These are phyloP conservation scores for Kodamaea plutei DNA, from an alignment of 1,139 yeast genomes.

Conservation along the genomic window DNA sequence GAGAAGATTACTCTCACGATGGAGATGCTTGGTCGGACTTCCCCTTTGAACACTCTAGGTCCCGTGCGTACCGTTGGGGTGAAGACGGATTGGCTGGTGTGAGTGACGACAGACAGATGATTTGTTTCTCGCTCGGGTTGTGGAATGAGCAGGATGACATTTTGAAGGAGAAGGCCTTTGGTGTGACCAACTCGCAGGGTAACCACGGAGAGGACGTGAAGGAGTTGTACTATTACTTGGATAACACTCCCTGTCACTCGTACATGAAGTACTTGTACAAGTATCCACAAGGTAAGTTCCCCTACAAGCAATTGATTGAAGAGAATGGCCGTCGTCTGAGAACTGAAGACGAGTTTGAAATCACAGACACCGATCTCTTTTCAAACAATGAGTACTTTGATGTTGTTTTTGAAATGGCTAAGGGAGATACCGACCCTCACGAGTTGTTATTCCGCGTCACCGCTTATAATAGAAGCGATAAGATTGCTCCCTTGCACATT, in stretches of 20 bases:
- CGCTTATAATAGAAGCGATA: slow-evolving; percentile 80
- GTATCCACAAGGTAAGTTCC: slow-evolving; percentile 83
- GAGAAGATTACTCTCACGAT: slow-evolving; percentile 83
- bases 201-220: slow-evolving; percentile 97
- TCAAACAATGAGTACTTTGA: slow-evolving; percentile 84
- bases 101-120: slow-evolving; percentile 76
- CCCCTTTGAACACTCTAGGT: slow-evolving; percentile 81
- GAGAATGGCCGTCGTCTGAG: slow-evolving; percentile 67
- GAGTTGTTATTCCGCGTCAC: slow-evolving; percentile 82
- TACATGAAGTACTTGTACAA: slow-evolving; percentile 91
- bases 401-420: slow-evolving; percentile 88
- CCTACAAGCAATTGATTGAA: slow-evolving; percentile 71
- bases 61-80: slow-evolving; percentile 91
- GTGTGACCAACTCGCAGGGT: slow-evolving; percentile 89
- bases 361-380: slow-evolving; percentile 72
- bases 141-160: slow-evolving; percentile 92
- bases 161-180: slow-evolving; percentile 83
- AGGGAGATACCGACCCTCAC: slow-evolving; percentile 76
- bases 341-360: slow-evolving; percentile 64
- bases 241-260: slow-evolving; percentile 90
- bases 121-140: slow-evolving; percentile 75
- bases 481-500: slow-evolving; percentile 83
- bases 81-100: slow-evolving; percentile 96
- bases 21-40: slow-evolving; percentile 95
- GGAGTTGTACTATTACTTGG: slow-evolving; percentile 75